A percentile compares a stretch with the other conserved stretches of the same genome.
Evolutionary conservation across 768 basidiomycete genomes (phyloP).

Genomic region (Trichaptum fuscoviolaceum): DNA sequence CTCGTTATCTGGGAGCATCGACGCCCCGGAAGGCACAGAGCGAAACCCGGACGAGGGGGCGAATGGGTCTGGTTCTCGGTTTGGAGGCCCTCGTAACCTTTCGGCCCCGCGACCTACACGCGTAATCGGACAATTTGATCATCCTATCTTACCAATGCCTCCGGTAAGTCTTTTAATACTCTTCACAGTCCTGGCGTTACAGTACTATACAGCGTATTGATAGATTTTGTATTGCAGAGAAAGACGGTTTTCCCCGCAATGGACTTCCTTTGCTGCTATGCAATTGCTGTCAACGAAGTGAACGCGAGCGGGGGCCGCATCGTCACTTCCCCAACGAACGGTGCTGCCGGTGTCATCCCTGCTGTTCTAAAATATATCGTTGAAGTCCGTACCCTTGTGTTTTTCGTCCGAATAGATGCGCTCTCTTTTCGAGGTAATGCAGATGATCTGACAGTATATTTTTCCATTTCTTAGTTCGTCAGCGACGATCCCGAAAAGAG

Average conservation of each 20-base stretch:
- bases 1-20: slow-evolving; percentile 17
- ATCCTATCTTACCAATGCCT: slow-evolving; percentile 75
- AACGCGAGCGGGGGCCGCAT: slow-evolving; percentile 92
- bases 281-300: slow-evolving; percentile 93
- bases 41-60: slow-evolving; percentile 3
- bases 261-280: slow-evolving; percentile 91
- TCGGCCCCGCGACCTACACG: slow-evolving; percentile 25
- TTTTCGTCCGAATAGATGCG: not conserved
- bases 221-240: slow-evolving; percentile 38
- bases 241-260: slow-evolving; percentile 88
- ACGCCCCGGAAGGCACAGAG: slow-evolving; percentile 16
- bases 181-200: not conserved
- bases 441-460: slow-evolving; percentile 9
- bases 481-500: slow-evolving; percentile 89
- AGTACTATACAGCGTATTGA: slow-evolving; percentile 4
- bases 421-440: slow-evolving; percentile 5
- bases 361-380: slow-evolving; percentile 86
- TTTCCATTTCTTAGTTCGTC: slow-evolving; percentile 54
- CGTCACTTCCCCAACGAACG: slow-evolving; percentile 92
- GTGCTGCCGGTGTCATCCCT: slow-evolving; percentile 91
- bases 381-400: slow-evolving; percentile 43
- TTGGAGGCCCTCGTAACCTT: not conserved
- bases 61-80: not conserved
- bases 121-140: slow-evolving; percentile 75
- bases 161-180: slow-evolving; percentile 47